Percentiles rank a stretch among this genome's conserved stretches.
Conservation (phyloP, 176 grass and related monocot species). For the Oryza nivara region DNA sequence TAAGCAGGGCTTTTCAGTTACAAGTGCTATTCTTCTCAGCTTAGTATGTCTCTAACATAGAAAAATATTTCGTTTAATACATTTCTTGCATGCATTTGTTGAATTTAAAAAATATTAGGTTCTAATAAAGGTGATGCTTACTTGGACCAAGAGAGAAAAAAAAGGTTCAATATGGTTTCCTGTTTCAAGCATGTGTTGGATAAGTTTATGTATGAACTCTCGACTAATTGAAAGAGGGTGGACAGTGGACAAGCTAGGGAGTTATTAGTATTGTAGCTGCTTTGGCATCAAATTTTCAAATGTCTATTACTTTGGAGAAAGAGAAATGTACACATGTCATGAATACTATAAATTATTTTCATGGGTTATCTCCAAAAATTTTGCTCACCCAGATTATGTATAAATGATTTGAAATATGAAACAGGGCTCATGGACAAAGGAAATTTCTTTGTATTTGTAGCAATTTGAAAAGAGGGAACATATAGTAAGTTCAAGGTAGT, state of each 20-base stretch:
- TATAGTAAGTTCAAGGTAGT: neutral
- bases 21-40: conserved; percentile 84
- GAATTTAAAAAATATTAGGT: conserved; percentile 21
- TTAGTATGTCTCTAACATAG: conserved; percentile 58
- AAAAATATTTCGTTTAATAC: conserved; percentile 25
- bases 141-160: neutral
- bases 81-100: conserved; percentile 32
- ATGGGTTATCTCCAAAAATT: conserved; percentile 2
- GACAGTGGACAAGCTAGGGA: neutral
- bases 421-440: neutral
- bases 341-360: neutral
- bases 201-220: neutral
- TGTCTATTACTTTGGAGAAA: neutral
- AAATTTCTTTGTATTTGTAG: conserved; percentile 4
- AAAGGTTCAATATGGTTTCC: neutral
- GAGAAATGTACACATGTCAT: conserved; percentile 2
- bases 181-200: neutral
- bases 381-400: conserved; percentile 8
- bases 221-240: neutral
- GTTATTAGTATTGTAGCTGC: neutral
- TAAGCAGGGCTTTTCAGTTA: conserved; percentile 71
- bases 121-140: conserved; percentile 9
- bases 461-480: neutral
- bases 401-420: conserved; percentile 20
- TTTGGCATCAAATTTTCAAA: neutral